Evolutionary conservation across 2,329 filamentous ascomycete genomes (phyloP).

Genomic region (Huntiella abstrusa): DNA sequence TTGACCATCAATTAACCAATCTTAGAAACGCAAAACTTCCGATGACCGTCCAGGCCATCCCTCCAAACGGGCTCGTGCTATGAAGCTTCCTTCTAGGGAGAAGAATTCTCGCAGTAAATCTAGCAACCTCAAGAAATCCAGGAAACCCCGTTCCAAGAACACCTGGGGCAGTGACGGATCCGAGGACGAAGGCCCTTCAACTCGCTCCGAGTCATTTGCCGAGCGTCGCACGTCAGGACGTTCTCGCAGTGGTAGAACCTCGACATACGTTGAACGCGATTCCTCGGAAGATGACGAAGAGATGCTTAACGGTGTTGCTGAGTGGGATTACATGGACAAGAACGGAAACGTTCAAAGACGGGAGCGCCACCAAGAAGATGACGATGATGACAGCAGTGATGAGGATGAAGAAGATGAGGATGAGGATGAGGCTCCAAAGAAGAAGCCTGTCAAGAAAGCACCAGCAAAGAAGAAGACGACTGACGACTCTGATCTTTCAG

Average conservation of each 20-base stretch:
- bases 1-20: neutral
- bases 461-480: neutral
- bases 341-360: constrained; percentile 13
- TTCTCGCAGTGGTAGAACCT: constrained; percentile 20
- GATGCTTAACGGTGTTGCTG: constrained; percentile 40
- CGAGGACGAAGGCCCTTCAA: constrained; percentile 12
- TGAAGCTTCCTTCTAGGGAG: constrained; percentile 15
- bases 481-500: constrained; percentile 9
- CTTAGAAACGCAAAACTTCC: constrained; percentile 37
- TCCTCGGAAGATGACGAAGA: constrained; percentile 40
- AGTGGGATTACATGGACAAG: constrained; percentile 34
- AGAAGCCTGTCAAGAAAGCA: neutral
- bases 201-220: constrained; percentile 16
- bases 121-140: constrained; percentile 5
- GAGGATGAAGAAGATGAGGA: constrained; percentile 13
- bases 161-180: constrained; percentile 9
- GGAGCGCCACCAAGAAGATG: constrained; percentile 8
- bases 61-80: constrained; percentile 17
- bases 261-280: constrained; percentile 35
- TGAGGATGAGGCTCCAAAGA: neutral
- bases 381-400: constrained; percentile 12
- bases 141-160: constrained; percentile 6
- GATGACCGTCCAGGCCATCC: constrained; percentile 29
- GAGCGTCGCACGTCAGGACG: constrained; percentile 40
- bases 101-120: constrained; percentile 18